Base-by-base conservation (phyloP, 2,329 filamentous ascomycete genomes). In the Sporothrix schenckii region DNA sequence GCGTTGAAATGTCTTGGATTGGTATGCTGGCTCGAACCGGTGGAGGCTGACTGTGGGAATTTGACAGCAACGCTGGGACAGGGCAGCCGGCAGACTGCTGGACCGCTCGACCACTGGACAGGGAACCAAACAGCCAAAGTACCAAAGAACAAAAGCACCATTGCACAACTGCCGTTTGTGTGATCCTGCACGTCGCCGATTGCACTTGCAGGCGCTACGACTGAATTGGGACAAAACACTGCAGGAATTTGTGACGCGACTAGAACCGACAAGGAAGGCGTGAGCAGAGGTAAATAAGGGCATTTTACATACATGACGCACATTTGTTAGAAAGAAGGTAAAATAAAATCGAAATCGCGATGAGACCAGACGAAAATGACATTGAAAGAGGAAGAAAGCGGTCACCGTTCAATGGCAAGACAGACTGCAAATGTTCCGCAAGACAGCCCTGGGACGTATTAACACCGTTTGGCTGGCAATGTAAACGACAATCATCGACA, bases 231-330 rank as follows among this genome's bases (percentile, higher is more conserved):
- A 47, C 65, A 16, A 44, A 13, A 16, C 14, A 4, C 6, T 27
- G 14, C 49, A 34, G 27, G 44, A 49, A 50, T 10, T 41, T 52
- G 53, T 44, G n/a, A 3, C 41, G 21, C 41, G n/a, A 50, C 63
- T 52, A 66, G 49, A 41, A 41, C 63, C 27, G 47, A 53, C 49
- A 66, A 66, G 63, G 49, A 66, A 66, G 63, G 63, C 49, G 49
- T 6, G 34, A 34, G 34, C 54, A 58, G 19, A 58, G 13, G 54
- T 16, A 49, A n/a, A n/a, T n/a, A 34, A 34, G 34, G 1, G 34
- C 9, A 34, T 34, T 34, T 34, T 34, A 34, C n/a, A n/a, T n/a
- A n/a, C n/a, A n/a, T 34, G 34, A 34, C 34, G 34, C 34, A 7
- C 34, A 7, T 34, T 34, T 9, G 7, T 34, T n/a, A n/a, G n/a